Evolutionary conservation across 768 basidiomycete genomes (phyloP).

Genomic region (Mycena vitilis): DNA sequence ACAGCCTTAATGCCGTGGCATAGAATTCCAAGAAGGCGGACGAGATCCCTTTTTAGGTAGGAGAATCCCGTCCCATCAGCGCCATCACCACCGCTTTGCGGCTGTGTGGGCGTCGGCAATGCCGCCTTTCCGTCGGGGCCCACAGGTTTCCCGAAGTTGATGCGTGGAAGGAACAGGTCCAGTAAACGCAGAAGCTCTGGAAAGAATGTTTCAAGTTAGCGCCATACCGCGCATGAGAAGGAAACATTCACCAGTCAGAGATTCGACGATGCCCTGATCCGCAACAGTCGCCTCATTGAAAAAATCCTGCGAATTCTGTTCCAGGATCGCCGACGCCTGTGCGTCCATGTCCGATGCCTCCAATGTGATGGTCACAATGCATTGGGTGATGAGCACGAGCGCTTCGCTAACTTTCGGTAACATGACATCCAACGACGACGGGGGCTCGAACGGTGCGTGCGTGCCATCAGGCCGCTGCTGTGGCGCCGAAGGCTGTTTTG

Average conservation of each 20-base stretch:
- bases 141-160: slow-evolving; percentile 81
- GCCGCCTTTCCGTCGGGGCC: slow-evolving; percentile 39
- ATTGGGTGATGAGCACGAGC: slow-evolving; percentile 81
- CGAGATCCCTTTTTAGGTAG: slow-evolving; percentile 89
- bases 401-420: slow-evolving; percentile 86
- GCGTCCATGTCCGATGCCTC: slow-evolving; percentile 55
- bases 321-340: slow-evolving; percentile 35
- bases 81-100: slow-evolving; percentile 26
- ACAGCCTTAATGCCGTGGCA: slow-evolving; percentile 71
- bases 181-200: slow-evolving; percentile 80
- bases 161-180: slow-evolving; percentile 85
- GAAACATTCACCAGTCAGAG: slow-evolving; percentile 64
- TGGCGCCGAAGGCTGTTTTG: slow-evolving; percentile 21
- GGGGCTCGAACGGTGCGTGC: slow-evolving; percentile 28
- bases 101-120: slow-evolving; percentile 42
- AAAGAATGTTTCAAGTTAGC: slow-evolving; percentile 32
- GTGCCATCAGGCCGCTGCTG: slow-evolving; percentile 15
- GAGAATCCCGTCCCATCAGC: slow-evolving; percentile 72
- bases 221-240: slow-evolving; percentile 18
- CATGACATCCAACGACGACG: slow-evolving; percentile 63
- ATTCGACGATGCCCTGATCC: slow-evolving; percentile 63
- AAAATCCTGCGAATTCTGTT: slow-evolving; percentile 51
- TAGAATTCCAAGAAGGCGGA: slow-evolving; percentile 87
- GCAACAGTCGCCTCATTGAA: slow-evolving; percentile 57
- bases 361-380: slow-evolving; percentile 73